These are phyloP conservation scores for Tetrapisispora taiwanensis DNA, from an alignment of 805 yeast species.

Conservation along the genomic window DNA sequence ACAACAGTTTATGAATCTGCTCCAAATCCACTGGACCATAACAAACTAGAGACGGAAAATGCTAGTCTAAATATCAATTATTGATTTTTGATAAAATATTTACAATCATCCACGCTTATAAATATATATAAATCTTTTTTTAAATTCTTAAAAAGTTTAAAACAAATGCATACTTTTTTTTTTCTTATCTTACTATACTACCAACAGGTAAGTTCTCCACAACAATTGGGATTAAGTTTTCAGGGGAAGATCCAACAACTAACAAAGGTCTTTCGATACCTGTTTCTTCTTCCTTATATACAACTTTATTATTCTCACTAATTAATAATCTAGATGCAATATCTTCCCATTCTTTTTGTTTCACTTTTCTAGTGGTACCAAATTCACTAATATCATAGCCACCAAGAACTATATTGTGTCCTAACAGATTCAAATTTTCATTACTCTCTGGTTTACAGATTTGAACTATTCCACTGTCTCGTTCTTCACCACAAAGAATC, in stretches of 20 bases:
- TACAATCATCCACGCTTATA: too few species aligned
- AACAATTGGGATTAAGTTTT: constrained; percentile 5
- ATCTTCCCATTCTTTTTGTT: constrained; percentile 15
- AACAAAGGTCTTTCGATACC: too few species aligned
- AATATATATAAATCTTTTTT: too few species aligned
- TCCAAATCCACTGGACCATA: constrained; percentile 87
- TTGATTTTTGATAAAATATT: not conserved
- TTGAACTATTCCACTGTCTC: constrained; percentile 4
- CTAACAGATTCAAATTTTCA: too few species aligned
- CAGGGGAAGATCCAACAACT: too few species aligned
- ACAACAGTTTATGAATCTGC: constrained; percentile 79
- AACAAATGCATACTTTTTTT: not conserved
- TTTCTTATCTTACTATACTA: constrained; percentile 8
- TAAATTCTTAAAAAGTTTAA: too few species aligned
- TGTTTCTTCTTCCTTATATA: too few species aligned
- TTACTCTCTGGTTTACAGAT: constrained; percentile 10
- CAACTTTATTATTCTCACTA: constrained; percentile 7
- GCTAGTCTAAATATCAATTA: not conserved
- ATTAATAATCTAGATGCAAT: constrained; percentile 13
- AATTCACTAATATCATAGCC: not conserved
- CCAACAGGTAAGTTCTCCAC: constrained; percentile 13
- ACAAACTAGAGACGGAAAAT: constrained; percentile 26
- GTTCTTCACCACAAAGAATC: constrained; percentile 48
- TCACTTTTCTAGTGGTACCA: constrained; percentile 11
- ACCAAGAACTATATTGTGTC: constrained; percentile 4